These are phyloP conservation scores for Gnetum montanum DNA, from an alignment of 75 land plant species.

Conservation along the genomic window DNA sequence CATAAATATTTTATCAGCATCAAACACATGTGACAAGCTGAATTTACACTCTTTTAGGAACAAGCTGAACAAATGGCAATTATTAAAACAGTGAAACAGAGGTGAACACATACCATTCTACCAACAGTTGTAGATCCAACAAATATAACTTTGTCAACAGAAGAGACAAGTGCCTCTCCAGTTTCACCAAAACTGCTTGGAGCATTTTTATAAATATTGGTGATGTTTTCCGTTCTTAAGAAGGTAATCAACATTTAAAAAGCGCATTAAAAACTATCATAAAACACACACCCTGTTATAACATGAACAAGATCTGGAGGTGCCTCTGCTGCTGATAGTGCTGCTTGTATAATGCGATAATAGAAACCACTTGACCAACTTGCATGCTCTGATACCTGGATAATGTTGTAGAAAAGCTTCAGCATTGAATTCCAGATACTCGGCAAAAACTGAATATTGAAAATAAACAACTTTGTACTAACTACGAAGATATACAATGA, in stretches of 20 bases:
- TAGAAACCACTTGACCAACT: constrained; percentile 93
- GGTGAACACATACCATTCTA: constrained; percentile 42
- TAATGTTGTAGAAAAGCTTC: too few species aligned
- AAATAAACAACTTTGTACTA: not conserved
- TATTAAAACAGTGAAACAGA: too few species aligned
- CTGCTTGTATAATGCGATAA: constrained; percentile 66
- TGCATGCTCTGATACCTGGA: constrained; percentile 93
- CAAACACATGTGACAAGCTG: not conserved
- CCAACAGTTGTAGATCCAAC: constrained; percentile 91
- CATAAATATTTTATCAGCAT: not conserved
- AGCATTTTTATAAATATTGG: too few species aligned
- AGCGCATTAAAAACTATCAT: too few species aligned
- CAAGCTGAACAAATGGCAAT: too few species aligned
- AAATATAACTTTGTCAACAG: constrained; percentile 84
- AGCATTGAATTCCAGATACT: not conserved
- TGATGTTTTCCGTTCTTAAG: too few species aligned
- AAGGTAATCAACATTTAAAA: too few species aligned
- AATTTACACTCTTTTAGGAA: too few species aligned
- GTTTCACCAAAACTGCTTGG: constrained; percentile 82
- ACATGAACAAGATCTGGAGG: constrained; percentile 83
- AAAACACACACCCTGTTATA: constrained; percentile 95
- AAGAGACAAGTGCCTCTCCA: constrained; percentile 76
- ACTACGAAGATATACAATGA: not conserved
- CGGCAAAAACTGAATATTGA: not conserved
- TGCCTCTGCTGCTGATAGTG: constrained; percentile 79